Conservation (phyloP, 176 grass and related monocot species). For the Melocanna baccifera region DNA sequence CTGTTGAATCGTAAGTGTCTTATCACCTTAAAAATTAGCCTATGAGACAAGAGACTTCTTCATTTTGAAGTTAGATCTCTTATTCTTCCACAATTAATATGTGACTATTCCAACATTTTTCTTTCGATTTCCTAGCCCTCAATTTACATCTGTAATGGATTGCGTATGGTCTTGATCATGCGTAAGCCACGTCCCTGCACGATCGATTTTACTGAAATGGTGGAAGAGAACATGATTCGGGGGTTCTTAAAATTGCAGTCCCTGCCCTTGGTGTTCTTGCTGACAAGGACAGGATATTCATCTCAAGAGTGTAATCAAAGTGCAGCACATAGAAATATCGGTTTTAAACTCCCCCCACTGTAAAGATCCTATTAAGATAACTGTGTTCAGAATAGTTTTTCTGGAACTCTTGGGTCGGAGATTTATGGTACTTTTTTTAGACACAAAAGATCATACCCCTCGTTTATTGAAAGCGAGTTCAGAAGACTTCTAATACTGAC, state of each 20-base stretch:
- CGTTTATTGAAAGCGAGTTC: not conserved
- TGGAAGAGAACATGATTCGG: constrained; percentile 47
- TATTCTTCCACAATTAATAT: too few species aligned
- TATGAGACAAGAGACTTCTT: too few species aligned
- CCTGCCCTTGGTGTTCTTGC: too few species aligned
- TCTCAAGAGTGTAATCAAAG: constrained; percentile 35
- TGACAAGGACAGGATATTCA: too few species aligned
- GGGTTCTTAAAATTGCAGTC: constrained; percentile 25
- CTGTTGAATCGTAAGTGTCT: too few species aligned
- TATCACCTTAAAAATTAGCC: too few species aligned
- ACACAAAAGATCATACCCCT: not conserved
- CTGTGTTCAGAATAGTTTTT: not conserved
- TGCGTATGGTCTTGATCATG: not conserved
- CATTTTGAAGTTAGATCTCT: too few species aligned
- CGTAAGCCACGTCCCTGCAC: not conserved
- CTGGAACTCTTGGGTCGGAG: not conserved
- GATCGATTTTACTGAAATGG: constrained; percentile 25
- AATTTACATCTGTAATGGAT: not conserved
- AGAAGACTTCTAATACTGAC: not conserved
- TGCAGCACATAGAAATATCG: constrained; percentile 17
- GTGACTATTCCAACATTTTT: too few species aligned
- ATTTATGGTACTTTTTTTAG: not conserved
- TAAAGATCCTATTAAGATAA: not conserved
- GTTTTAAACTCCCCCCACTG: not conserved
- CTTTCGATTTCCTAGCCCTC: not conserved